Percentiles rank a stretch among this genome's conserved stretches.
These are phyloP conservation scores for Syzygium syzygioides DNA, from an alignment of 441 rosid genomes.

Conservation along the genomic window DNA sequence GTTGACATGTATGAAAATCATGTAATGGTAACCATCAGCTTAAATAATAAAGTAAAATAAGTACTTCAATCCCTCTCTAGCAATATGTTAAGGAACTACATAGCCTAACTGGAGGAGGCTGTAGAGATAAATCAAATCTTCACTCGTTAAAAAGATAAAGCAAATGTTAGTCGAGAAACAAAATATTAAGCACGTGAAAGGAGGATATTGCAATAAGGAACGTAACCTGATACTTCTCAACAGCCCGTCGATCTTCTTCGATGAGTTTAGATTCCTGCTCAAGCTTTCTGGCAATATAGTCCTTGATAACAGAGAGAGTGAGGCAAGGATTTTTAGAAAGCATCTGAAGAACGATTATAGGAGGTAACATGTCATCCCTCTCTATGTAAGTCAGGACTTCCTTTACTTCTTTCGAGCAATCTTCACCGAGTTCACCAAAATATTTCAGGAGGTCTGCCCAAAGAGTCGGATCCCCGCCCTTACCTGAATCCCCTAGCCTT, in stretches of 20 bases:
- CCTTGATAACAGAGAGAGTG: constrained; percentile 92
- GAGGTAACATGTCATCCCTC: constrained; percentile 93
- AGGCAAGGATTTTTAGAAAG: constrained; percentile 89
- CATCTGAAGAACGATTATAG: constrained; percentile 89
- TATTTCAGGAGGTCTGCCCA: constrained; percentile 98
- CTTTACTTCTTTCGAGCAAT: constrained; percentile 95
- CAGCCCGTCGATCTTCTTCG: constrained; percentile 86
- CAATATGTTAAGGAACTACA: background rate
- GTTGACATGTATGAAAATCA: background rate
- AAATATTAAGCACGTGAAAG: background rate
- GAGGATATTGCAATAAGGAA: background rate
- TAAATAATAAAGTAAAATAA: background rate
- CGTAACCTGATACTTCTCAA: constrained; percentile 88
- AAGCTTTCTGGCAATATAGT: constrained; percentile 90
- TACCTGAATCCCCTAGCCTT: constrained; percentile 84
- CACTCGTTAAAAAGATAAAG: background rate
- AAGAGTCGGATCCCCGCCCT: constrained; percentile 91
- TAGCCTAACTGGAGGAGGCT: background rate
- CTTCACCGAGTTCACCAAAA: constrained; percentile 97
- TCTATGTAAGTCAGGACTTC: constrained; percentile 86
- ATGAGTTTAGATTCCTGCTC: constrained; percentile 92
- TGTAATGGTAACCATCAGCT: background rate
- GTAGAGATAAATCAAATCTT: background rate
- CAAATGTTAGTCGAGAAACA: background rate
- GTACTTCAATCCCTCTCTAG: background rate